phyloP scores from a whole-genome alignment of 371 early-diverging fungal species.

The Umbelopsis sp. region DNA sequence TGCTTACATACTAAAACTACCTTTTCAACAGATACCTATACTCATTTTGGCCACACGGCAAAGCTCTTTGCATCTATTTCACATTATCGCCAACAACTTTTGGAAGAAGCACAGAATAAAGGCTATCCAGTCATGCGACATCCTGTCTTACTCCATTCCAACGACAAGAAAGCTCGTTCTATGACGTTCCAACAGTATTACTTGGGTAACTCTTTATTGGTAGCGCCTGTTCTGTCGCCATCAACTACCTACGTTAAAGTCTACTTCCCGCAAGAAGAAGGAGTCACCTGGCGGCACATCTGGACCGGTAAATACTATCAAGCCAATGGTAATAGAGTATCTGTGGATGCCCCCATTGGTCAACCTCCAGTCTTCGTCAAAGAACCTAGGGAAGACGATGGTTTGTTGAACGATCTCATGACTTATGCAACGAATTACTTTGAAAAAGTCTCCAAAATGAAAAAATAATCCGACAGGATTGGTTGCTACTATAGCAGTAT shows the following conservation, averaged over 20 bases:
- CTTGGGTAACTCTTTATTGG: conserved; percentile 38
- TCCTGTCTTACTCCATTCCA: conserved; percentile 53
- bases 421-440: conserved; percentile 38
- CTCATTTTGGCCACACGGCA: conserved; percentile 42
- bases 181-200: conserved; percentile 44
- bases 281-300: conserved; percentile 45
- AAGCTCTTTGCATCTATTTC: conserved; percentile 39
- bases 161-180: conserved; percentile 35
- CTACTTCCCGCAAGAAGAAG: conserved; percentile 43
- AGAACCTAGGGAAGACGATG: conserved; percentile 48
- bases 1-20: neutral
- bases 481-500: neutral
- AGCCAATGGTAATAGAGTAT: conserved; percentile 40
- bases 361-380: conserved; percentile 51
- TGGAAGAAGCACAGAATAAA: conserved; percentile 50
- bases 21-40: conserved; percentile 33
- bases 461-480: neutral
- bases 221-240: conserved; percentile 41
- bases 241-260: conserved; percentile 49
- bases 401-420: conserved; percentile 36
- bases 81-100: conserved; percentile 39
- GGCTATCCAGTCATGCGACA: conserved; percentile 59
- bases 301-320: conserved; percentile 49
- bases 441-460: conserved; percentile 13
- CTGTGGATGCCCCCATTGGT: conserved; percentile 47